Conservation (phyloP, 1,284 basidiomycete species). For the Cutaneotrichosporon cutaneum region DNA sequence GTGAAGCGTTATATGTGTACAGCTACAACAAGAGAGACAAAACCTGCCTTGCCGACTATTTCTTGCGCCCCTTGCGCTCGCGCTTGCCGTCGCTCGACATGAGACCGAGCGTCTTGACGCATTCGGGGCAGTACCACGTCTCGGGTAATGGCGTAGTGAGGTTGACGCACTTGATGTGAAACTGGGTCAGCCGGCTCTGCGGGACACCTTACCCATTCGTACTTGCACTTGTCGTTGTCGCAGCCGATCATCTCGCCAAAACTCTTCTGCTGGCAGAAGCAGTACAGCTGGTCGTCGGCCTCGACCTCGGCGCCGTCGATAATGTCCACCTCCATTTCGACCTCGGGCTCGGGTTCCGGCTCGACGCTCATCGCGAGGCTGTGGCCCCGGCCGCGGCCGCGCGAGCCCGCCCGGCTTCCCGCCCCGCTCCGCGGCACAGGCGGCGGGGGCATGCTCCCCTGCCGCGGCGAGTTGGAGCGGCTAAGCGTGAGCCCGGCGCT, state of each 20-base stretch:
- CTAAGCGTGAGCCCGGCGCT: neutral
- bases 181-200: slow-evolving; percentile 57
- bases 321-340: slow-evolving; percentile 28
- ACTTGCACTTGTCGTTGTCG: slow-evolving; percentile 75
- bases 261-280: slow-evolving; percentile 80
- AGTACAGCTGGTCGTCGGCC: slow-evolving; percentile 65
- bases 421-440: slow-evolving; percentile 12
- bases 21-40: neutral
- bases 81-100: slow-evolving; percentile 36
- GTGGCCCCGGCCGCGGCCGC: slow-evolving; percentile 2
- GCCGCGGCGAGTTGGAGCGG: neutral
- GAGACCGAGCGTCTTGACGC: slow-evolving; percentile 39
- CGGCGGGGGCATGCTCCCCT: slow-evolving; percentile 16
- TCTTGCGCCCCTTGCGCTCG: slow-evolving; percentile 39
- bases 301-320: slow-evolving; percentile 34
- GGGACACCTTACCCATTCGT: slow-evolving; percentile 75
- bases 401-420: neutral
- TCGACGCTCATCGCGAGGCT: slow-evolving; percentile 5
- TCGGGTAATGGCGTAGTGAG: slow-evolving; percentile 68
- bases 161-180: slow-evolving; percentile 78
- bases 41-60: slow-evolving; percentile 11
- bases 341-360: slow-evolving; percentile 3
- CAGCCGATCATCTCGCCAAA: slow-evolving; percentile 96
- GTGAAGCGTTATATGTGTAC: neutral
- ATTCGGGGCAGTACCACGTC: slow-evolving; percentile 74